Percentiles rank a stretch among this genome's conserved stretches.
Conservation (phyloP, 2,329 filamentous ascomycete species). For the Exophiala dermatitidis region DNA sequence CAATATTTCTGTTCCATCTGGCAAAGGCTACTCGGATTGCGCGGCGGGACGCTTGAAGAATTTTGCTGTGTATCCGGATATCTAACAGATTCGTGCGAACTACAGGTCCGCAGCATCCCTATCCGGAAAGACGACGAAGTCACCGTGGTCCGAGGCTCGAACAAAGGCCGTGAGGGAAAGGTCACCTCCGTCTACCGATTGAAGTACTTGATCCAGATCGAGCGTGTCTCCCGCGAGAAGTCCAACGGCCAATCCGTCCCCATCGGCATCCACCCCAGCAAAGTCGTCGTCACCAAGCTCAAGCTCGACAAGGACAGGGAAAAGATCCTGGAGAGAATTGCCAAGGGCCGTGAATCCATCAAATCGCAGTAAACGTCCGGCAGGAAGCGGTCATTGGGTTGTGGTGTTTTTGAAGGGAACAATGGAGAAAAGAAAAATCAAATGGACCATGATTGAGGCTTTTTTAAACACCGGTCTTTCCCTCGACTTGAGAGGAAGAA, state of each 20-base stretch:
- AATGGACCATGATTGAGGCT: neutral
- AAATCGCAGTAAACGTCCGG: constrained; percentile 24
- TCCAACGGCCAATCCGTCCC: constrained; percentile 92
- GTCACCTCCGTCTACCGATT: constrained; percentile 95
- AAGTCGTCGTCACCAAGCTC: constrained; percentile 97
- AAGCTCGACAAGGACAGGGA: constrained; percentile 64
- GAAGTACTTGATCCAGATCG: constrained; percentile 95
- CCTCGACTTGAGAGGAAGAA: neutral
- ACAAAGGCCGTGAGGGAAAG: constrained; percentile 99
- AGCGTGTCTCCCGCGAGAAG: constrained; percentile 96
- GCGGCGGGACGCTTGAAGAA: too few species aligned
- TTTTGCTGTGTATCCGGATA: too few species aligned
- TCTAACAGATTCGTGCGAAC: constrained; percentile 7
- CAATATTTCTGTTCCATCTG: neutral
- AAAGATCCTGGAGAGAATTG: constrained; percentile 42
- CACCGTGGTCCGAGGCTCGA: constrained; percentile 78
- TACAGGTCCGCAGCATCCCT: constrained; percentile 84
- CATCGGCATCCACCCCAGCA: constrained; percentile 89
- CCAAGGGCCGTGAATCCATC: constrained; percentile 41
- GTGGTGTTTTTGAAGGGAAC: constrained; percentile 4
- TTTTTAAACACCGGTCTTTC: neutral
- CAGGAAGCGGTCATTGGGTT: constrained; percentile 5
- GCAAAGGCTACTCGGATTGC: too few species aligned
- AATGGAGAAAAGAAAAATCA: neutral
- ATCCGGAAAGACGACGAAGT: constrained; percentile 98